Conservation (phyloP, 148 eudicot genomes). For the Chenopodium quinoa region DNA sequence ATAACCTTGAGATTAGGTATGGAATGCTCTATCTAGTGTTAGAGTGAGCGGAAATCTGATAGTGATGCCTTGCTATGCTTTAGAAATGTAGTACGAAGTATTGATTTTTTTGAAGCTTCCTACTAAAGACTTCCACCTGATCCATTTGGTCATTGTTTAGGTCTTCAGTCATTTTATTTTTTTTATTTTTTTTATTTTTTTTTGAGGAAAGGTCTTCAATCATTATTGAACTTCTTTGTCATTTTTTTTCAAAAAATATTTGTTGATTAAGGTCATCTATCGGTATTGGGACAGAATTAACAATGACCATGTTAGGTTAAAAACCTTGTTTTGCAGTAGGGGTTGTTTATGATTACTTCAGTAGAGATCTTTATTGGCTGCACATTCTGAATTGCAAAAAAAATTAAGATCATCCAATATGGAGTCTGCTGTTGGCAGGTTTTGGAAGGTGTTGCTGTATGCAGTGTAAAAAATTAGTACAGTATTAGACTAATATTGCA, state of each 20-base stretch:
- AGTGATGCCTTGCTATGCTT: background rate
- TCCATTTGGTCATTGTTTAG: background rate
- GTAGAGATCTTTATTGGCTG: background rate
- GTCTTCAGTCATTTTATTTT: background rate
- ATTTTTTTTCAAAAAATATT: background rate
- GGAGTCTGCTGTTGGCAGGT: background rate
- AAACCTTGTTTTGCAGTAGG: background rate
- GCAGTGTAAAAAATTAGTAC: background rate
- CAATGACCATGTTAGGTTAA: background rate
- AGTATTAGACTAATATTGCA: background rate
- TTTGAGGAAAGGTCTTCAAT: background rate
- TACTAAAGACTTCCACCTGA: background rate
- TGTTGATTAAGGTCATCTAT: background rate
- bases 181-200: too few species aligned
- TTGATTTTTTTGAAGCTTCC: background rate
- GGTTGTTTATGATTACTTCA: background rate
- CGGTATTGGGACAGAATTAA: background rate
- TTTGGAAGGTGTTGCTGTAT: background rate
- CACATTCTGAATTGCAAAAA: background rate
- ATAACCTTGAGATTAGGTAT: background rate
- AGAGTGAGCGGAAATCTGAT: background rate
- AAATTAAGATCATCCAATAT: background rate
- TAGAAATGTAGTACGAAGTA: background rate
- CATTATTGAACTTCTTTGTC: background rate
- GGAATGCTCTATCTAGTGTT: background rate